Evolutionary conservation across 164 flowering plant species (phyloP).

Genomic region (Tinospora cordifolia): DNA sequence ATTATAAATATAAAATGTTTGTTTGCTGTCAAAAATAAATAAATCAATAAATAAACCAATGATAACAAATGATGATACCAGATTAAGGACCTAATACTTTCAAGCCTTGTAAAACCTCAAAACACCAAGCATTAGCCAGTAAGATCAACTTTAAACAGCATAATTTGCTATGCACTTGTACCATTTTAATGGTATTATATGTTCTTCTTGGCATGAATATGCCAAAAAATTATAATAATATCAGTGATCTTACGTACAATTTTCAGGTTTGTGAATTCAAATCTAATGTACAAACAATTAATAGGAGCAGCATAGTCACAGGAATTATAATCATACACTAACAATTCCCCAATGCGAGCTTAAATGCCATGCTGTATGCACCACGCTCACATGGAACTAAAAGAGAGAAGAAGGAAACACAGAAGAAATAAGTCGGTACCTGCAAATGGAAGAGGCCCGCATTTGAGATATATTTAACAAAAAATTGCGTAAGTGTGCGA

Average conservation of each 20-base stretch:
- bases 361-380: background rate
- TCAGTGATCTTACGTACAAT: background rate
- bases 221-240: background rate
- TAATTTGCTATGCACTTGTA: background rate
- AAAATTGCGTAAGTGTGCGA: slow-evolving; percentile 8
- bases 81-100: background rate
- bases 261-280: no score
- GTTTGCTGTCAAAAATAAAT: no score
- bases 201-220: background rate
- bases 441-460: slow-evolving; percentile 20
- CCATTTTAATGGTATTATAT: background rate
- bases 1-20: no score
- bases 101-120: background rate
- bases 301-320: background rate
- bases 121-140: background rate
- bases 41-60: no score
- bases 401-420: slow-evolving; percentile 6
- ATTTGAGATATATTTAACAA: background rate
- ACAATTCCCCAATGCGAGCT: background rate
- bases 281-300: background rate
- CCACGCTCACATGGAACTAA: background rate
- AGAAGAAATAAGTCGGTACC: slow-evolving; percentile 16
- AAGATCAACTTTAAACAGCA: background rate
- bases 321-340: background rate
- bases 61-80: background rate